Base-by-base conservation (phyloP, 2,329 filamentous ascomycete genomes). In the Aspergillus oerlinghausenensis region DNA sequence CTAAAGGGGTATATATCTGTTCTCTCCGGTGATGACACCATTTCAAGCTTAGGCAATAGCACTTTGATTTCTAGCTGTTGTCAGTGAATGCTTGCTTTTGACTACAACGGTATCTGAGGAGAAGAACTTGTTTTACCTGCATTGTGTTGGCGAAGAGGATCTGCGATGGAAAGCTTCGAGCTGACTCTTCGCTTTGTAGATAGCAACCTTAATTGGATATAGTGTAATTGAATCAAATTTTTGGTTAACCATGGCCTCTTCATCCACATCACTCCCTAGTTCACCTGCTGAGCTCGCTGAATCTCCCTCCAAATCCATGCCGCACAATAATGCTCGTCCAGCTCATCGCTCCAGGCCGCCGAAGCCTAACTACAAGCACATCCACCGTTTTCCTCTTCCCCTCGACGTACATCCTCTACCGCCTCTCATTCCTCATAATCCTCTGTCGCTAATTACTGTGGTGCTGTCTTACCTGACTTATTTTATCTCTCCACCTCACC, bases 101-200 rank as follows among this genome's bases (percentile, higher is more conserved):
- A 94, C 90, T 94, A 94, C 89, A 93, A 94, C 90, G 90, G 90
- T 94, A 94, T 94, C 90, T 94, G 90, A 94, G 83, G 82, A 80
- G 80, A 74, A 68, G 58, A 57, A 53, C 43, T 62, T 51, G 54
- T 57, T 50, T 49, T 48, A 52, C 47, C 45, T 59, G 49, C 55
- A 56, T 61, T 55, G 62, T 55, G 25, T 42, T 49, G 10, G 25
- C 29, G 32, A 5, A 23, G 49, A n/a, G 28, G 10, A 40, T 40
- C 9, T 48, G 25, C 49, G 58, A 61, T 49, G 54, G 61, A 61
- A 62, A 63, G 57, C 55, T 50, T 32, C 52, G 56, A 57, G 63
- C 64, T 66, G 62, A 66, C 61, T 65, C 62, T 64, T 65, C 62
- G 51, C 47, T 54, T 57, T 50, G 49, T 49, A 61, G 60, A 26